Evolutionary conservation across 139 green algal genomes (phyloP).

Genomic region (Closterium sp.): DNA sequence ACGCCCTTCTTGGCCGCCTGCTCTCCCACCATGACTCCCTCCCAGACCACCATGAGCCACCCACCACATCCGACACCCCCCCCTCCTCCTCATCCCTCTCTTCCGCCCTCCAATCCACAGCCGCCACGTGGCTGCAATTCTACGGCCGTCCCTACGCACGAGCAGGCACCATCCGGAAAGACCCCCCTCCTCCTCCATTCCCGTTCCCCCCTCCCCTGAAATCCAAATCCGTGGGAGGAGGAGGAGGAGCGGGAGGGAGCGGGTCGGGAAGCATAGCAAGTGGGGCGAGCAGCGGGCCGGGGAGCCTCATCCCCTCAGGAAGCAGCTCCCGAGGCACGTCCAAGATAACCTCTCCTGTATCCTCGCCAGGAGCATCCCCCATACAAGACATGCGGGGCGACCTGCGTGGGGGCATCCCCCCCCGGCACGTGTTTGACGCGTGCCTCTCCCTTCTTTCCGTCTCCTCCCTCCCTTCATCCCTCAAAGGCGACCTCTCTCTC

Average conservation of each 20-base stretch:
- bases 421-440: neutral
- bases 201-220: neutral
- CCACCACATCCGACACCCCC: neutral
- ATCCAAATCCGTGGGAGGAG: neutral
- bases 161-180: conserved; percentile 12
- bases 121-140: neutral
- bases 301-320: neutral
- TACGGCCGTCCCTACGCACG: conserved; percentile 5
- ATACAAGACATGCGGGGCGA: neutral
- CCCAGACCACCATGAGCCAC: neutral
- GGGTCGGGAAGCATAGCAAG: neutral
- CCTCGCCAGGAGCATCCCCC: neutral
- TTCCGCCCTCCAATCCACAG: neutral
- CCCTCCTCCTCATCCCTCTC: neutral
- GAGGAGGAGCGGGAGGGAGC: neutral
- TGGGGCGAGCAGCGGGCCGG: neutral
- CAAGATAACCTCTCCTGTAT: neutral
- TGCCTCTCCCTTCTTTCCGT: neutral
- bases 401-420: neutral
- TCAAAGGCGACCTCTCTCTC: neutral
- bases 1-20: neutral
- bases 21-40: conserved; percentile 26
- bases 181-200: neutral
- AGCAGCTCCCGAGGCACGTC: neutral
- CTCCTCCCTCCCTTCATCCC: neutral